These are phyloP conservation scores for Mucor sp. DNA, from an alignment of 371 early-diverging fungal genomes.

Conservation along the genomic window DNA sequence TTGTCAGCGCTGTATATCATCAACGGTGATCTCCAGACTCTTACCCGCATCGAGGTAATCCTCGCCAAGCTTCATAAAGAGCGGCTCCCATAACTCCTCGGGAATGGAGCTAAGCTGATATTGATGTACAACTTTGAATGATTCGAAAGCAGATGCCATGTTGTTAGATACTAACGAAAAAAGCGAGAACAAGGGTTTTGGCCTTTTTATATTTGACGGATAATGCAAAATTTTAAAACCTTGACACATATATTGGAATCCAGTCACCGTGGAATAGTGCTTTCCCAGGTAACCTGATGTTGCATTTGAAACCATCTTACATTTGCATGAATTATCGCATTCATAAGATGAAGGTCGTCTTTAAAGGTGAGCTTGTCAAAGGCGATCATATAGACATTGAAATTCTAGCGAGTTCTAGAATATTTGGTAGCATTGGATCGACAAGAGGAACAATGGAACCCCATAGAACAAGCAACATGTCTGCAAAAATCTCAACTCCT, in stretches of 20 bases:
- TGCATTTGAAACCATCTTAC: neutral
- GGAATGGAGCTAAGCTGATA: constrained; percentile 62
- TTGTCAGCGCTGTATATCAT: neutral
- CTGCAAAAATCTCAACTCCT: neutral
- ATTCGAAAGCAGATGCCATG: constrained; percentile 46
- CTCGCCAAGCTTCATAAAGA: constrained; percentile 62
- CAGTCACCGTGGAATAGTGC: neutral
- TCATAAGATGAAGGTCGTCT: too few species aligned
- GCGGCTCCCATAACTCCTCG: constrained; percentile 62
- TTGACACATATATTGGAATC: neutral
- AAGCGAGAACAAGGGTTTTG: neutral
- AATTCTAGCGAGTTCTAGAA: neutral
- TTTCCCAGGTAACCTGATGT: neutral
- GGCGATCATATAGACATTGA: neutral
- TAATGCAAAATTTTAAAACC: neutral
- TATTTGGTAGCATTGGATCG: neutral
- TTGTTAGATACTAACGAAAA: neutral
- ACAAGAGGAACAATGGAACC: neutral
- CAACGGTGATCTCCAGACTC: neutral
- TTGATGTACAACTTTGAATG: constrained; percentile 62
- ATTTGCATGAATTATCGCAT: neutral
- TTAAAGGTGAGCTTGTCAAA: too few species aligned
- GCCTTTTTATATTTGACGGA: neutral
- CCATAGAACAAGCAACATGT: neutral
- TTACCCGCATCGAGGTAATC: constrained; percentile 66